Evolutionary conservation across 768 basidiomycete species (phyloP).

Genomic region (Mycena venus): DNA sequence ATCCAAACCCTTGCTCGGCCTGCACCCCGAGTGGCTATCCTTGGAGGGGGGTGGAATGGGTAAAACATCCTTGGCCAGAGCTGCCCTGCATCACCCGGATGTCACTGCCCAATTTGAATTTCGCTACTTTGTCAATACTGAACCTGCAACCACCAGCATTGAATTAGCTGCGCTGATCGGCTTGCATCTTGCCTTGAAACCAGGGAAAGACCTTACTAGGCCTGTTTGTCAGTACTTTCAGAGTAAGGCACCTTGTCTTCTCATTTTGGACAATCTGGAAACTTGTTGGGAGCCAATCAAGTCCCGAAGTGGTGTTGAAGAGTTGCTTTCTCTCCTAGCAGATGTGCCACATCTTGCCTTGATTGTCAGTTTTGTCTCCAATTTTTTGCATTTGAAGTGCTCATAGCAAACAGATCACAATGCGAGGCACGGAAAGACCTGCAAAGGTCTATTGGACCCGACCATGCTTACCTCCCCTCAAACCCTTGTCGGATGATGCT

Average conservation of each 20-base stretch:
- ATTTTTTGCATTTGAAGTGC: no score
- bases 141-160: not conserved
- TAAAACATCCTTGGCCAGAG: not conserved
- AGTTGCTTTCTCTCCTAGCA: not conserved
- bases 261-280: conserved; percentile 12
- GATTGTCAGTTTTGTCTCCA: not conserved
- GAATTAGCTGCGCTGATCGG: not conserved
- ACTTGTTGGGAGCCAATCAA: not conserved
- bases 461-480: not conserved
- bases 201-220: not conserved
- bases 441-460: not conserved
- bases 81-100: not conserved
- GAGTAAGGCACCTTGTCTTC: not conserved
- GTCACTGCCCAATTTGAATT: not conserved
- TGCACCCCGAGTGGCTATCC: not conserved
- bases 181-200: not conserved
- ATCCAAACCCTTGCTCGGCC: not conserved
- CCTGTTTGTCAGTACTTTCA: not conserved
- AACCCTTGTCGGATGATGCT: not conserved
- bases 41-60: not conserved
- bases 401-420: conserved; percentile 18
- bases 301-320: not conserved
- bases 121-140: not conserved
- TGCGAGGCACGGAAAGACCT: not conserved
- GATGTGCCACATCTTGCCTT: not conserved